These are phyloP conservation scores for Geotrichum restrictum DNA, from an alignment of 1,139 yeast genomes.

Conservation along the genomic window DNA sequence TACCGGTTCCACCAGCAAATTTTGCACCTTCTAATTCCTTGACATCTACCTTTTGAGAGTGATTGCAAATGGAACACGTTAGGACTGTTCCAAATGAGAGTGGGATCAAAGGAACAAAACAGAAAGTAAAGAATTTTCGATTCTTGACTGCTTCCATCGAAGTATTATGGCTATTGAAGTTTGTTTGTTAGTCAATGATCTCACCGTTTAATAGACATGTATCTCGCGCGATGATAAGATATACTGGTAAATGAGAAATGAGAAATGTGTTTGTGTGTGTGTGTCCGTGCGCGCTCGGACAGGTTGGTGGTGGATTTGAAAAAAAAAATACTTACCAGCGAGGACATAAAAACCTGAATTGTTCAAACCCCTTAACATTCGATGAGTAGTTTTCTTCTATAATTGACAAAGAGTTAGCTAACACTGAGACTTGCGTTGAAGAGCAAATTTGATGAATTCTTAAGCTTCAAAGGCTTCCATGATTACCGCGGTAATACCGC, in stretches of 20 bases:
- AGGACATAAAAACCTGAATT: slow-evolving; percentile 35
- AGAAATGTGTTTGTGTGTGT: too few species aligned
- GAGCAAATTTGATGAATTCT: too few species aligned
- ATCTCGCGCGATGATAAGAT: not conserved
- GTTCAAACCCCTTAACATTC: slow-evolving; percentile 30
- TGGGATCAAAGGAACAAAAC: slow-evolving; percentile 49
- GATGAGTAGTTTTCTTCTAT: slow-evolving; percentile 31
- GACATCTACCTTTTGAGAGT: slow-evolving; percentile 44
- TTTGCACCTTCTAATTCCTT: slow-evolving; percentile 39
- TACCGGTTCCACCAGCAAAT: slow-evolving; percentile 6
- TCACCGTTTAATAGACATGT: too few species aligned
- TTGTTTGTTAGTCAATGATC: slow-evolving; percentile 21
- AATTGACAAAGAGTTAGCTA: too few species aligned
- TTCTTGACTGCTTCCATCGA: slow-evolving; percentile 44
- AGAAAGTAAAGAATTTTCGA: slow-evolving; percentile 46
- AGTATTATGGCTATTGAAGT: slow-evolving; percentile 36
- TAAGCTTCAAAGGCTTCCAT: too few species aligned
- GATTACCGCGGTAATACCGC: too few species aligned
- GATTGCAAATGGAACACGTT: slow-evolving; percentile 44
- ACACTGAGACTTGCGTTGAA: too few species aligned
- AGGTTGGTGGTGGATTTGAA: too few species aligned
- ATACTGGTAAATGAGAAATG: too few species aligned
- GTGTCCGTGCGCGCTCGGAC: too few species aligned
- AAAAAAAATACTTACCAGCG: slow-evolving; percentile 34
- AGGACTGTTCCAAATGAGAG: slow-evolving; percentile 46